phyloP scores from a whole-genome alignment of 805 yeast genomes.

The Kluyveromyces siamensis region DNA sequence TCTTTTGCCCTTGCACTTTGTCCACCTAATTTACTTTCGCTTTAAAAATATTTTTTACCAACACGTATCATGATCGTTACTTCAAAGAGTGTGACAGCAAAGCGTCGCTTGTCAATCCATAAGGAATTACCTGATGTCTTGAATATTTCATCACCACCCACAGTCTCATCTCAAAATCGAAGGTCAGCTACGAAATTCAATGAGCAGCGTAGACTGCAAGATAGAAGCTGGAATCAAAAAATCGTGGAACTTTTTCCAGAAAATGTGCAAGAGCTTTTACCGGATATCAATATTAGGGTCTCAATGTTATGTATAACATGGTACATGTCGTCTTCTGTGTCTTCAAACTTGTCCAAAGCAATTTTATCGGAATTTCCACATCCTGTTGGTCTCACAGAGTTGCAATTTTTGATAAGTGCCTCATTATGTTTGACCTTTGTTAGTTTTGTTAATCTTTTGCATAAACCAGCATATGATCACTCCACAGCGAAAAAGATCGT shows the following conservation, averaged over 20 bases:
- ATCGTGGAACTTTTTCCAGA: constrained; percentile 9
- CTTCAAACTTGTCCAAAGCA: constrained; percentile 72
- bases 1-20: neutral
- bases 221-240: constrained; percentile 3
- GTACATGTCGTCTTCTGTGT: constrained; percentile 74
- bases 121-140: neutral
- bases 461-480: constrained; percentile 30
- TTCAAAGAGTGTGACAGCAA: constrained; percentile 7
- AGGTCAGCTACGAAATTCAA: neutral
- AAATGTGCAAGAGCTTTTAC: constrained; percentile 14
- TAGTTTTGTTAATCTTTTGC: constrained; percentile 32
- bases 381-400: constrained; percentile 84
- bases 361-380: constrained; percentile 61
- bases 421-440: constrained; percentile 44
- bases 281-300: constrained; percentile 35
- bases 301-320: constrained; percentile 56
- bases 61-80: constrained; percentile 6
- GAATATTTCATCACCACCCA: constrained; percentile 3
- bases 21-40: neutral
- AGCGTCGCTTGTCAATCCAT: constrained; percentile 6
- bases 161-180: neutral
- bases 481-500: constrained; percentile 10
- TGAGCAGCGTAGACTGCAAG: neutral
- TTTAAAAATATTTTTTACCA: neutral
- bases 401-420: constrained; percentile 73